Conservation (phyloP, 2,329 filamentous ascomycete genomes). For the Didymella keratinophila region DNA sequence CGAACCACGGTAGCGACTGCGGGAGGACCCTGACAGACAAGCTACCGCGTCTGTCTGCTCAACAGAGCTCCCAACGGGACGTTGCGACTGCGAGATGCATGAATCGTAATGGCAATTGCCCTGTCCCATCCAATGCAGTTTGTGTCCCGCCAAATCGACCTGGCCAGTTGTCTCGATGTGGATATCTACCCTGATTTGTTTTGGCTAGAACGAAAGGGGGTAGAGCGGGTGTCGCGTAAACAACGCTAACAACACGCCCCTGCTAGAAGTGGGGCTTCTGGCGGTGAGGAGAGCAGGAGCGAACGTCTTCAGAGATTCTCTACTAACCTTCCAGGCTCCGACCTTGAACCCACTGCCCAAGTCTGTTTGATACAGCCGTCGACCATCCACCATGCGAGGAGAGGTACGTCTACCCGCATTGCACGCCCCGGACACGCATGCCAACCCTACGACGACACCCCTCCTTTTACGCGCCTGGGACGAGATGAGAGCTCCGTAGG, state of each 20-base stretch:
- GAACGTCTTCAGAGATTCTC: constrained; percentile 25
- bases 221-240: constrained; percentile 19
- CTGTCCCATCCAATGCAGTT: constrained; percentile 2
- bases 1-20: constrained; percentile 12
- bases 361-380: constrained; percentile 48
- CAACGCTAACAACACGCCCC: constrained; percentile 18
- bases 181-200: constrained; percentile 7
- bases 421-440: constrained; percentile 37
- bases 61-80: constrained; percentile 1
- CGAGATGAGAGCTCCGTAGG: constrained; percentile 16
- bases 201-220: constrained; percentile 10
- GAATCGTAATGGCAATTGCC: neutral
- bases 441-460: constrained; percentile 8
- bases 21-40: constrained; percentile 12
- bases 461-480: constrained; percentile 21
- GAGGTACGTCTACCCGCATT: constrained; percentile 44
- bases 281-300: constrained; percentile 19
- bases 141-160: neutral
- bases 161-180: constrained; percentile 6
- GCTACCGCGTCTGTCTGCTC: constrained; percentile 2
- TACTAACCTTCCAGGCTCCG: constrained; percentile 24
- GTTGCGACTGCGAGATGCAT: neutral
- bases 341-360: constrained; percentile 33
- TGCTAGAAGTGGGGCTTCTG: constrained; percentile 19
- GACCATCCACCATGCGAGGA: constrained; percentile 50